Conservation (phyloP, 2,329 filamentous ascomycete species). For the Cryphonectria nitschkei region DNA sequence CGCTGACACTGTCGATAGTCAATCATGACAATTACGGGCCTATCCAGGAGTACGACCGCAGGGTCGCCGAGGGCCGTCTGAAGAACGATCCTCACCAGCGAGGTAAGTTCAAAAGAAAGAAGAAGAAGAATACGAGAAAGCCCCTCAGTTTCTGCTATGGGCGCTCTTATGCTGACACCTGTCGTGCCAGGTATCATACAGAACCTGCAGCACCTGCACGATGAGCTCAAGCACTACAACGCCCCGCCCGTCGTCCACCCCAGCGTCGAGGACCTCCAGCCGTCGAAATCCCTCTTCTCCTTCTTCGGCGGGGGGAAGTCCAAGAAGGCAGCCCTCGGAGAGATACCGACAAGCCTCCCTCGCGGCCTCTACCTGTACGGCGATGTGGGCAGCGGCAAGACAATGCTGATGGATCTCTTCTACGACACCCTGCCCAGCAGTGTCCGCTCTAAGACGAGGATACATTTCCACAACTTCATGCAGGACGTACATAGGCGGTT, state of each 20-base stretch:
- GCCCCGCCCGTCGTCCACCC: conserved; percentile 78
- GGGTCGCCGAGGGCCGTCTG: conserved; percentile 74
- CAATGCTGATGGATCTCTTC: conserved; percentile 99
- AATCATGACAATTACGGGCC: conserved; percentile 62
- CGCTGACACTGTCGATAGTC: conserved; percentile 23
- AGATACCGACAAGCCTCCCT: conserved; percentile 75
- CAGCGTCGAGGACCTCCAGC: conserved; percentile 69
- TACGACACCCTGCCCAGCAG: conserved; percentile 86
- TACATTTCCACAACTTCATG: conserved; percentile 99
- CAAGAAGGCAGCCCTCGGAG: conserved; percentile 45
- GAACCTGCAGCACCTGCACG: conserved; percentile 84
- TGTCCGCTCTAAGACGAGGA: conserved; percentile 82
- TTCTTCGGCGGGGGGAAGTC: conserved; percentile 62
- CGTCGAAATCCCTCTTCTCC: conserved; percentile 59
- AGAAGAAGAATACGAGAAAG: background rate
- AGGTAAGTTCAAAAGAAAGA: conserved; percentile 53
- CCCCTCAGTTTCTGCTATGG: background rate
- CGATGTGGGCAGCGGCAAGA: conserved; percentile 96
- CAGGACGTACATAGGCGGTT: conserved; percentile 92
- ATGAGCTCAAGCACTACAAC: conserved; percentile 75
- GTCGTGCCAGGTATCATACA: conserved; percentile 74
- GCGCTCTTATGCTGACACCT: conserved; percentile 26
- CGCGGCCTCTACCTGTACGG: conserved; percentile 94
- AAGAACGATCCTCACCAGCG: conserved; percentile 91
- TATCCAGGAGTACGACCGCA: conserved; percentile 82